These are phyloP conservation scores for Penicillium salamii DNA, from an alignment of 495 filamentous ascomycete species.

Conservation along the genomic window DNA sequence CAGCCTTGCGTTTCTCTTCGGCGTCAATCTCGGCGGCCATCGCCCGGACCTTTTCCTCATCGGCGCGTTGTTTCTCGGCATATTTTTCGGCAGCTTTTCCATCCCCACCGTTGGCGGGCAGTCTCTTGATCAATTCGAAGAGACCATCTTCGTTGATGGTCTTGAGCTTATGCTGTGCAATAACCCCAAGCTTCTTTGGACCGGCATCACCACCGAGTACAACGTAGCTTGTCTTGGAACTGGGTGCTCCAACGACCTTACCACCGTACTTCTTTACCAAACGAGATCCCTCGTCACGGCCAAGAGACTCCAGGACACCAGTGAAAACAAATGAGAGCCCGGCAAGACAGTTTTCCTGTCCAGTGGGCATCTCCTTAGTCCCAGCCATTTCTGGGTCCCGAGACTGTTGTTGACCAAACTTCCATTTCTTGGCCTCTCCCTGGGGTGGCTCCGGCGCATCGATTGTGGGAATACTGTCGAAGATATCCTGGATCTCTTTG, in stretches of 20 bases:
- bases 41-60: conserved; percentile 71
- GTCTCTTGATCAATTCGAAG: conserved; percentile 76
- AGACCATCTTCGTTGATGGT: conserved; percentile 93
- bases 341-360: conserved; percentile 84
- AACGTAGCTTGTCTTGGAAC: conserved; percentile 89
- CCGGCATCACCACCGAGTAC: conserved; percentile 89
- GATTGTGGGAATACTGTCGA: conserved; percentile 81
- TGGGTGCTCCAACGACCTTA: conserved; percentile 81
- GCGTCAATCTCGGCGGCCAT: conserved; percentile 81
- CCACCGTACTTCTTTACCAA: conserved; percentile 92
- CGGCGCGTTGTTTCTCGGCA: conserved; percentile 76
- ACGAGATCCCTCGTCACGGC: conserved; percentile 79
- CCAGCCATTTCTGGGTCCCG: conserved; percentile 59
- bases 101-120: conserved; percentile 83
- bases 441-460: conserved; percentile 77
- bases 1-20: conserved; percentile 47
- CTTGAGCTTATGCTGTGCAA: conserved; percentile 70
- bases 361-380: conserved; percentile 70
- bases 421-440: conserved; percentile 65
- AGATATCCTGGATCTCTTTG: conserved; percentile 71
- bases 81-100: conserved; percentile 82
- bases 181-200: conserved; percentile 89
- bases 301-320: conserved; percentile 73
- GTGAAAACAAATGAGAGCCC: conserved; percentile 99
- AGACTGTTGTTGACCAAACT: conserved; percentile 56